phyloP scores from a whole-genome alignment of 2,329 filamentous ascomycete species.

The Fusarium sororula region DNA sequence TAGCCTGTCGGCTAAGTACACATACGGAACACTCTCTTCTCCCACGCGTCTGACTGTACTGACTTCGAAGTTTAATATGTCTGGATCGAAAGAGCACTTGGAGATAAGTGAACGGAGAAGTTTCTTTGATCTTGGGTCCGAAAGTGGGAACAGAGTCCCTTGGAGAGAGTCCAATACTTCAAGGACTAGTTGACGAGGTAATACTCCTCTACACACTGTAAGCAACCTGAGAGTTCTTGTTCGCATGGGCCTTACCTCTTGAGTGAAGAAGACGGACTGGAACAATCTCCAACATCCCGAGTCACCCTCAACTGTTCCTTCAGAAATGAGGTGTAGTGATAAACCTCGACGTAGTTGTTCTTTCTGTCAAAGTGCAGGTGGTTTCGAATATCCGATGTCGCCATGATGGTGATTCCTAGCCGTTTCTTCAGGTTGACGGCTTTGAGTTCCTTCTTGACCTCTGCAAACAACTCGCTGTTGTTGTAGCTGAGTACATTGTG shows the following conservation, averaged over 20 bases:
- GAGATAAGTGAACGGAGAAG: background rate
- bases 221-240: accelerated
- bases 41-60: background rate
- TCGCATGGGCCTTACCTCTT: background rate
- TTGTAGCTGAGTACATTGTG: background rate
- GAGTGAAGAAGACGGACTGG: background rate
- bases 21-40: background rate
- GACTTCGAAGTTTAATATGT: background rate
- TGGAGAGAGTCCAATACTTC: background rate
- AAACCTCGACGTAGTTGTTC: background rate
- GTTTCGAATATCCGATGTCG: background rate
- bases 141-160: background rate
- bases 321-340: background rate
- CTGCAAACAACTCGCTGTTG: background rate
- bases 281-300: background rate
- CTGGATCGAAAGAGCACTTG: background rate
- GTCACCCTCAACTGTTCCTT: background rate
- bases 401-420: background rate
- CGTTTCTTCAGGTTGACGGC: background rate
- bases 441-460: background rate
- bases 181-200: background rate
- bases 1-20: background rate
- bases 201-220: background rate
- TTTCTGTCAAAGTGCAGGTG: background rate
- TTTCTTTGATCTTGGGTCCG: background rate